Conservation (phyloP, 129 eudicot genomes). For the Helianthus annuus region HanXRQr2.0-SUNRISE NC_035449.2:1681333-1681832, state of each 20-base stretch:
- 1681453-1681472: not conserved
- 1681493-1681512: conserved; percentile 45
- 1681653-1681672: conserved; percentile 38
- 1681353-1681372: conserved; percentile 69
- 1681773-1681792: conserved; percentile 73
- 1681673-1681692: not conserved
- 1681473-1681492: not conserved
- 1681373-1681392: conserved; percentile 72
- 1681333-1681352: conserved; percentile 72
- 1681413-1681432: conserved; percentile 65
- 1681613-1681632: conserved; percentile 81
- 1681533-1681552: conserved; percentile 70
- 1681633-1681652: conserved; percentile 73
- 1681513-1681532: conserved; percentile 81
- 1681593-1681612: conserved; percentile 50
- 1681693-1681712: not conserved
- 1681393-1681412: conserved; percentile 80
- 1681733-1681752: conserved; percentile 32
- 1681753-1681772: conserved; percentile 89
- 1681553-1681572: conserved; percentile 53
- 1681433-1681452: not conserved
- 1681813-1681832: conserved; percentile 62
- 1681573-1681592: conserved; percentile 65
- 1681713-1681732: not conserved
- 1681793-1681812: conserved; percentile 79